Evolutionary conservation across 1,284 basidiomycete species (phyloP), one percentile per base, ranked within the genome.

Genomic region (Microbotryum lychnidis-dioicae): DNA sequence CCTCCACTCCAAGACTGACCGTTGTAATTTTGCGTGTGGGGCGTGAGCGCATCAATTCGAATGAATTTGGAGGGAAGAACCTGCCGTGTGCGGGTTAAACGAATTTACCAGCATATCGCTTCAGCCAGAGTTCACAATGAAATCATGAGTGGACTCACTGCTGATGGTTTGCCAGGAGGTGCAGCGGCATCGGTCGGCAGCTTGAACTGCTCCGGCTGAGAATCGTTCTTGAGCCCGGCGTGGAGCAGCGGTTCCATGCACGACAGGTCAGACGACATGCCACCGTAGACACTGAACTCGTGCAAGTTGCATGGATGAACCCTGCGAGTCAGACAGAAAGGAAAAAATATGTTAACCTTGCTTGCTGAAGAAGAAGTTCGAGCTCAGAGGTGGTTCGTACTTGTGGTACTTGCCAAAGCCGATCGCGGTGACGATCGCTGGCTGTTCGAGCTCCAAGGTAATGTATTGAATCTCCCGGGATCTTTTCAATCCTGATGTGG

Each of bases 371-470:
- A 12, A 18, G 49, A 23, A 12, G 3, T 12, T 42, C 37, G 37
- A 42, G 37, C 37, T 16, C 37, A 14, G 50, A 56, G 25, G 50
- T 18, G 27, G 37, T 58, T 52, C 49, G 62, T 72, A 63, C 61
- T 75, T 74, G 62, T 70, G 50, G 61, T 72, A 74, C 53, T 76
- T 76, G 58, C 74, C 75, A 52, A 76, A 76, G 14, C 69, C 71
- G 64, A 76, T 70, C 25, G 54, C 55, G 1, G 55, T 54, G 18
- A 75, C 69, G 23, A 76, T 59, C 25, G 70, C 63, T 10, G 63
- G 68, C 31, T 69, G 62, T 29, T 73, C 71, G 20, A 76, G 66
- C 60, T 74, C 70, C 52, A 76, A 56, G 42, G 70, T 64, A 57
- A 76, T 70, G 69, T 71, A 76, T 60, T 75, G 74, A 3, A 61